Conservation (phyloP, 2,329 filamentous ascomycete species). For the Alternaria sp. region DNA sequence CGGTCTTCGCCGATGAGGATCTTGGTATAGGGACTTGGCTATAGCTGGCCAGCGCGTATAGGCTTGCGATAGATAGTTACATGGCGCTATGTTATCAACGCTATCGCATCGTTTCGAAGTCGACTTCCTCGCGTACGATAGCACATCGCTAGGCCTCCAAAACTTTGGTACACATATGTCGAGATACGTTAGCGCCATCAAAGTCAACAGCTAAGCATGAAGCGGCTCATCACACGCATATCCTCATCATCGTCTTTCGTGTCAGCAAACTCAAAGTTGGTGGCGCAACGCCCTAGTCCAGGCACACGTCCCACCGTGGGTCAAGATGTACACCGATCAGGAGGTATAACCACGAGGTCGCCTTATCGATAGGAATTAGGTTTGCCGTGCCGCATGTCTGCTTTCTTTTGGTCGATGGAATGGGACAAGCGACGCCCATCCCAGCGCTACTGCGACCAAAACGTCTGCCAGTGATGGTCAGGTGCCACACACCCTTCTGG, state of each 20-base stretch:
- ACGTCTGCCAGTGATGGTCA: conserved; percentile 1
- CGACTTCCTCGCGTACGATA: neutral
- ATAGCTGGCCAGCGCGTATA: neutral
- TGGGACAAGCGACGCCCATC: conserved; percentile 5
- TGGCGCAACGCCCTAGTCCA: conserved; percentile 10
- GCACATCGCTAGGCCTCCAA: neutral
- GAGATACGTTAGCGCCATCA: conserved; percentile 1
- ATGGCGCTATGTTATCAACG: neutral
- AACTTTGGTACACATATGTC: neutral
- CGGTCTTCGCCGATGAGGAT: neutral
- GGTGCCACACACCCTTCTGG: conserved; percentile 5
- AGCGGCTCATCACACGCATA: neutral
- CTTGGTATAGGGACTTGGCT: neutral
- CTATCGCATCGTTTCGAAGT: neutral
- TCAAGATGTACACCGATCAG: conserved; percentile 3
- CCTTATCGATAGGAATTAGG: conserved; percentile 9
- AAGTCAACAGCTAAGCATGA: neutral
- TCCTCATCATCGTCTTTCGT: neutral
- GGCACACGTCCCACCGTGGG: conserved; percentile 11
- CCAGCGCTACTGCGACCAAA: conserved; percentile 9
- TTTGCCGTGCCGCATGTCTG: conserved; percentile 12
- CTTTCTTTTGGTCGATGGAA: conserved; percentile 5
- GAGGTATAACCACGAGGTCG: neutral
- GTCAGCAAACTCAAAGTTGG: conserved; percentile 7
- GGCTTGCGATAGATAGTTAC: neutral